Evolutionary conservation across 345 rosid species (phyloP).

Genomic region (Aquilaria malaccensis): DNA sequence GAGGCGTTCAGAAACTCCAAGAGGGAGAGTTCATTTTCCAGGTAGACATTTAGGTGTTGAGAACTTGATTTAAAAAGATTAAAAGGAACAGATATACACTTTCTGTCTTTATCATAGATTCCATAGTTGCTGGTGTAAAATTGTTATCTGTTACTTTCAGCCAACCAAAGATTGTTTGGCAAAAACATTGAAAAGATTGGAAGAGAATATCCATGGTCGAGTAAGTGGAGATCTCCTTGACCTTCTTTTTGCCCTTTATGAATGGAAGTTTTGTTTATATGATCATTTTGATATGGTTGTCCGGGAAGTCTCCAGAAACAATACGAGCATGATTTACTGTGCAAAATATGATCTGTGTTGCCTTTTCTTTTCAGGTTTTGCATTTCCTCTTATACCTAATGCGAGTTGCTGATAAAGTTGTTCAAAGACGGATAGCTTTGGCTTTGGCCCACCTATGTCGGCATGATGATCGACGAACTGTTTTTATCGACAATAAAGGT

Average conservation of each 20-base stretch:
- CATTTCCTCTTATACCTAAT: slow-evolving; percentile 47
- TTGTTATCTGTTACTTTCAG: slow-evolving; percentile 24
- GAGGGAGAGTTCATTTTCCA: slow-evolving; percentile 49
- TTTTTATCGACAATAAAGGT: slow-evolving; percentile 67
- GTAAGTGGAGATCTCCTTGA: slow-evolving; percentile 26
- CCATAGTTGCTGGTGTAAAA: background rate
- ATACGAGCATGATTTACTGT: background rate
- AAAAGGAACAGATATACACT: too few species aligned
- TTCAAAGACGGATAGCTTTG: slow-evolving; percentile 53
- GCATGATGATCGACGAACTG: slow-evolving; percentile 39
- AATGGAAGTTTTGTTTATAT: too few species aligned
- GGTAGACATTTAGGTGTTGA: slow-evolving; percentile 27
- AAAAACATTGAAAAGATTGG: slow-evolving; percentile 60
- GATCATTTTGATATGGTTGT: too few species aligned
- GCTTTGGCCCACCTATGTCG: slow-evolving; percentile 72
- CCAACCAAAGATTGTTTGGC: slow-evolving; percentile 65
- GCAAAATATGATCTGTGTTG: background rate
- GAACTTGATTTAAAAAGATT: background rate
- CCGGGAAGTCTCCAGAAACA: background rate
- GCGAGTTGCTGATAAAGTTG: slow-evolving; percentile 37
- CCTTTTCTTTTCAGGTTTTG: slow-evolving; percentile 34
- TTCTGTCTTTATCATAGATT: background rate
- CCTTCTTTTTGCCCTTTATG: too few species aligned
- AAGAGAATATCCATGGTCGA: slow-evolving; percentile 57
- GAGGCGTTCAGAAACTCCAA: slow-evolving; percentile 56